Evolutionary conservation across 345 rosid species (phyloP), one percentile per base, ranked within the genome.

Genomic region (Aquilaria yunnanensis): DNA sequence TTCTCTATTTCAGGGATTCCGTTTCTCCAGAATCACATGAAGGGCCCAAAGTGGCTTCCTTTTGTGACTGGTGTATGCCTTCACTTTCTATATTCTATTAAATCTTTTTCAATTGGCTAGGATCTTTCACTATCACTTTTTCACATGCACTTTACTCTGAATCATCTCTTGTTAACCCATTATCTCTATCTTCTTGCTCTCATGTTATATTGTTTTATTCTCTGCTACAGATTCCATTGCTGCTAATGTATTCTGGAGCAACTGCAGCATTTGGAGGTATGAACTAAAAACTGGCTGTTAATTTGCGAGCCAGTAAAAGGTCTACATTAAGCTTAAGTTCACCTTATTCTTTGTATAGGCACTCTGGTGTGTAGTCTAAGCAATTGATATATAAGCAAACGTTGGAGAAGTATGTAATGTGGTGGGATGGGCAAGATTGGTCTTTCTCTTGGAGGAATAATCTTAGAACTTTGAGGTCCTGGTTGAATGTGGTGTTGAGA

Each of bases 231-330:
- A 72, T 88, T 75, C 97, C 97, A 23, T 74, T 92, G 31, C 76
- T 94, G 68, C 77, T 88, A 62, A 73, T 74, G 67, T 86, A 81
- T 80, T 90, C 96, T 16, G 86, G 88, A 9, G 84, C 81, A 51
- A 83, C 84, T 70, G 95, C 96, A 77, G 84, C 81, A 53, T 83
- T 94, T 75, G 97, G 99, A 88, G 99, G 99, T 90, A 80, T 33
- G 67, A 1, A 37, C 43, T 37, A 37, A 37, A 9, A 37, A 37
- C 43, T 37, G 43, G 43, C 1, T 37, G 43, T 37, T 37, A 37
- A 37, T 9, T 37, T 37, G 43, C 5, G 8, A 37, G 5, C 43
- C 43, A 37, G 8, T 37, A 2, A 37, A 37, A 37, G 8, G 8
- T 37, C 43, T 9, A 3, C 2, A 37, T 37, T 37, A 37, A 37